Percentiles rank a stretch among this genome's conserved stretches.
phyloP scores from a whole-genome alignment of 1,139 yeast species.

The Magnusiomyces magnusii region DNA sequence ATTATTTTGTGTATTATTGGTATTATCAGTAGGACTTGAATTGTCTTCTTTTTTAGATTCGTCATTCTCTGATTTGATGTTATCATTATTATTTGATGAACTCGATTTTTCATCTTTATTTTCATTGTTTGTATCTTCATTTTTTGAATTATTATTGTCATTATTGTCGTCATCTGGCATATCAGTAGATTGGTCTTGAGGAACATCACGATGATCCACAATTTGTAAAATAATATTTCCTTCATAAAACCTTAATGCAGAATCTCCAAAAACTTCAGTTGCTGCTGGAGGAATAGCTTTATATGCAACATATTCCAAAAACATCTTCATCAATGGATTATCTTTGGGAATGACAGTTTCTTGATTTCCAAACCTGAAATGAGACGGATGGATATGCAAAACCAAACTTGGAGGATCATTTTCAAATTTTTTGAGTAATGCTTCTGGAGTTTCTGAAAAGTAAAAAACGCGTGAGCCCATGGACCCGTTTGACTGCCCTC shows the following conservation, averaged over 20 bases:
- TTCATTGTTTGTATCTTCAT: background rate
- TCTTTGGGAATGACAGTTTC: conserved; percentile 77
- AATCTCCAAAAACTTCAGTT: conserved; percentile 81
- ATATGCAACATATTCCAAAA: conserved; percentile 66
- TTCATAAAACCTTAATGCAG: conserved; percentile 74
- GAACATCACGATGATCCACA: conserved; percentile 55
- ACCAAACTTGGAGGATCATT: conserved; percentile 76
- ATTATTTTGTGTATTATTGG: background rate
- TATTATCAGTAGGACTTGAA: background rate
- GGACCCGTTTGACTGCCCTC: background rate
- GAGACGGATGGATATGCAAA: conserved; percentile 84
- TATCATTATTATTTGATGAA: too few species aligned
- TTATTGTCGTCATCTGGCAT: background rate
- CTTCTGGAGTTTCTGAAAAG: conserved; percentile 59
- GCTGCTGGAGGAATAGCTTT: conserved; percentile 87
- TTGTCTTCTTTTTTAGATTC: conserved; percentile 9
- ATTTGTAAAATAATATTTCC: conserved; percentile 83
- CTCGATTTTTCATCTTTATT: background rate
- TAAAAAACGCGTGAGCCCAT: background rate
- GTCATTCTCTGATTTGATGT: too few species aligned
- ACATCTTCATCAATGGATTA: conserved; percentile 66
- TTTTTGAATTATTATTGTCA: conserved; percentile 7
- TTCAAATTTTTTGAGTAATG: conserved; percentile 69
- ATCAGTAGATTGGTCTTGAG: conserved; percentile 7
- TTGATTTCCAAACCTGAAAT: conserved; percentile 69